A percentile compares a stretch with the other conserved stretches of the same genome.
Conservation (phyloP, 805 yeast genomes). For the Candida awuae region DNA sequence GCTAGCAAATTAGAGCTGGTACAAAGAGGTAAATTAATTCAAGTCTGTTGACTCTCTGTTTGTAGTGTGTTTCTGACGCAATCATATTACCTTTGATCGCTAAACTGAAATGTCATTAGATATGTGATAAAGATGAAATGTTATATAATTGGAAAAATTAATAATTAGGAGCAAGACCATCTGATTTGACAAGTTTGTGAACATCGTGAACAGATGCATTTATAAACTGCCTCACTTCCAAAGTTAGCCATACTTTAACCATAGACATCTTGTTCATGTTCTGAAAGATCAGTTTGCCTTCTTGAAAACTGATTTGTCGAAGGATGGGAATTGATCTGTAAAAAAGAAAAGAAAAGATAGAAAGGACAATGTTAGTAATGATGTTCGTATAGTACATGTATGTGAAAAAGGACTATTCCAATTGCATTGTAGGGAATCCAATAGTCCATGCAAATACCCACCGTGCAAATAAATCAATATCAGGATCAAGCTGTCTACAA, state of each 20-base stretch:
- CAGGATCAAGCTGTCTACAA: slow-evolving; percentile 90
- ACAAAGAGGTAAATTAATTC: too few relatives aligned
- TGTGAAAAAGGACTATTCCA: not conserved
- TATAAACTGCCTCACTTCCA: slow-evolving; percentile 83
- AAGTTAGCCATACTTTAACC: slow-evolving; percentile 85
- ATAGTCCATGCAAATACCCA: slow-evolving; percentile 51
- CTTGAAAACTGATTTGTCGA: slow-evolving; percentile 70
- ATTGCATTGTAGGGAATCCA: slow-evolving; percentile 30
- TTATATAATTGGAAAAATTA: too few relatives aligned
- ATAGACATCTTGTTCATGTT: slow-evolving; percentile 61
- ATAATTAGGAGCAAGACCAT: slow-evolving; percentile 58
- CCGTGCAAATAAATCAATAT: slow-evolving; percentile 92
- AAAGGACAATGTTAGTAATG: slow-evolving; percentile 7
- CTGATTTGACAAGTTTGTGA: slow-evolving; percentile 51
- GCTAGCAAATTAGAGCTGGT: too few relatives aligned
- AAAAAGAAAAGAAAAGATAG: not conserved
- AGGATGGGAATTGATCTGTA: slow-evolving; percentile 73
- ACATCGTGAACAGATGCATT: slow-evolving; percentile 76
- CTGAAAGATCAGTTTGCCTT: slow-evolving; percentile 49
- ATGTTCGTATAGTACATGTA: not conserved
- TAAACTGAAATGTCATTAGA: too few relatives aligned
- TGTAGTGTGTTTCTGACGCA: too few relatives aligned
- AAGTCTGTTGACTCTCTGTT: too few relatives aligned
- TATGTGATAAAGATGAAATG: too few relatives aligned
- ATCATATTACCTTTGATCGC: too few relatives aligned